Evolutionary conservation across 768 basidiomycete genomes (phyloP), one percentile per base, ranked within the genome.

Genomic region (Boletus tomentosulus): DNA sequence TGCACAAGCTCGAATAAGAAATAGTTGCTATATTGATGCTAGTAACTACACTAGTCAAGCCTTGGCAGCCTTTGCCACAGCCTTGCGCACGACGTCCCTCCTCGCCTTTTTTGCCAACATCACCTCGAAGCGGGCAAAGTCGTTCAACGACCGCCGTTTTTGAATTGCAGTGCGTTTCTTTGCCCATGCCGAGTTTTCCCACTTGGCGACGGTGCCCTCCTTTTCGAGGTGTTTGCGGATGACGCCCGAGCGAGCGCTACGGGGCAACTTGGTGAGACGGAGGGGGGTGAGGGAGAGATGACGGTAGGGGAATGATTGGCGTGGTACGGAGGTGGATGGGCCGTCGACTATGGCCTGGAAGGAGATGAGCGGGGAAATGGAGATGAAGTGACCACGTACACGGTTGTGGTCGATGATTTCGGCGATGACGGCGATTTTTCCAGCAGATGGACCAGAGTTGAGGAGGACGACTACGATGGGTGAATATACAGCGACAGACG

Each of bases 321-420:
- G 92, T 62, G 96, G 87, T 50, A 99, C 95, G 57, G 80, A 84
- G 55, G 94, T 92, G 34, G 82, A 81, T 50, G 97, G 95, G 44
- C 95, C 95, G 74, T 98, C 96, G 66, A 98, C 84, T 69, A 99
- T 84, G 33, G 95, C 96, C 96, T 98, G 65, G 0, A 49, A 19
- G 9, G 24, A 34, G 19, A 6, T 46, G 45, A 49, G 43, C 24
- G 19, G 38, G n/a, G 25, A 2, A 7, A 41, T 7, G 46, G n/a
- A 37, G 8, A 25, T 11, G 16, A 25, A 3, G 43, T 3, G 12
- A 6, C 39, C 45, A 11, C 5, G 57, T 70, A 97, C 96, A 71
- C 95, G 85, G 80, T 94, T 96, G 82, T 98, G 96, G 84, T 98
- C 97, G 60, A 98, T 95, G 74, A 98, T 95, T 74, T 98, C 94